Base-by-base conservation (phyloP, 2,329 filamentous ascomycete genomes). In the Aspergillus fumigatiaffinis region DNA sequence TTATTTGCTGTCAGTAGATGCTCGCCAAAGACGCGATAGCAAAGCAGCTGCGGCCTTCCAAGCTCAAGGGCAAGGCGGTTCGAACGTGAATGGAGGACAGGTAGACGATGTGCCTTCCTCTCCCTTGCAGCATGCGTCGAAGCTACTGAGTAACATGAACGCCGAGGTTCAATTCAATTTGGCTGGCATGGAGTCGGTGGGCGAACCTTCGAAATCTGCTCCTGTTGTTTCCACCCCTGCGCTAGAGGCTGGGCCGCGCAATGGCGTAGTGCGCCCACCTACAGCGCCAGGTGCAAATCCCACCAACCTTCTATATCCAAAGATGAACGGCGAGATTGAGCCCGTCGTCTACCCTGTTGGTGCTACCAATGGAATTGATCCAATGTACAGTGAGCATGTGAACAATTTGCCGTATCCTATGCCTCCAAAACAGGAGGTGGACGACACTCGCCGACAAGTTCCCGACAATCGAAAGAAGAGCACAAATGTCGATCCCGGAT, bases 381-480 rank as follows among this genome's bases (percentile, higher is more conserved):
- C 93, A 1, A 94, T 96, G 82, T 92, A 93, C 70, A 89, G 90
- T 65, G 92, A 97, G 66, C 92, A 97, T 69, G 91, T 97, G 69
- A 87, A 93, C 77, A 96, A 96, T 71, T 95, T 97, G 55, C 91
- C 92, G 0, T 97, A 96, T 70, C 82, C 88, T 8, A 80, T 91
- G 75, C 91, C 84, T 17, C 81, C 89, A 2, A 91, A 89, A 64
- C 65, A 66, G 42, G 80, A 82, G 5, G 66, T 78, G 17, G 83
- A 86, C 50, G 79, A 84, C 58, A 62, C 78, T 58, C 74, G 78
- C 53, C 73, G 77, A 42, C 77, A 77, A 60, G 75, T 76, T 41
- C 68, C 76, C 47, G 83, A 84, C 50, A 76, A 76, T 42, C 78
- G 84, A 32, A 88, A 87, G 72, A 87, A 86, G 74, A 85, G 80